Conservation (phyloP, 2,329 filamentous ascomycete genomes). For the Epichloe aotearoae region DNA sequence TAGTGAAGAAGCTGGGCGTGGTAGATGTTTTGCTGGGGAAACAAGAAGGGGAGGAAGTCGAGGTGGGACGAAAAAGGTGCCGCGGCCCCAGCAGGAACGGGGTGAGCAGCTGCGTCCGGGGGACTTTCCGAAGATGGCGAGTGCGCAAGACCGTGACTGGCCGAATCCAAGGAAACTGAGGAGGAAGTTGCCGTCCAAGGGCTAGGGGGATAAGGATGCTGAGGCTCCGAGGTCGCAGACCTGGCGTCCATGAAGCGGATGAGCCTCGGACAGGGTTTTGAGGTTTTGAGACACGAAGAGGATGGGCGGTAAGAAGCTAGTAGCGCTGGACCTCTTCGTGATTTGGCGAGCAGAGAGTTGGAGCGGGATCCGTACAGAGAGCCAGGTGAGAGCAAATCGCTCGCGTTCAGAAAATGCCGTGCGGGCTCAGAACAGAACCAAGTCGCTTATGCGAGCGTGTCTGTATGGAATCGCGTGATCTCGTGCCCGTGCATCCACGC, state of each 20-base stretch:
- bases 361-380: not conserved
- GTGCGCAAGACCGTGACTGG: conserved; percentile 15
- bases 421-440: not conserved
- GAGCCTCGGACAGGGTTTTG: conserved; percentile 6
- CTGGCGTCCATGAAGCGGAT: conserved; percentile 26
- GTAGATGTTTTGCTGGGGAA: conserved; percentile 47
- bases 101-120: conserved; percentile 16
- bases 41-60: conserved; percentile 42
- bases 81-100: conserved; percentile 12
- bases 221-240: conserved; percentile 23
- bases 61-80: conserved; percentile 29
- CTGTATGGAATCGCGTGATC: not conserved
- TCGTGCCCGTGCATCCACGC: conserved; percentile 3
- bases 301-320: not conserved
- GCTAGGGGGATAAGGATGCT: conserved; percentile 24
- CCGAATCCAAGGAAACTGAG: conserved; percentile 11
- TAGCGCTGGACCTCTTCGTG: not conserved
- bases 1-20: conserved; percentile 51
- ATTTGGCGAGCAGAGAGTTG: not conserved
- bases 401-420: not conserved
- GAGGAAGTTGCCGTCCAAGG: conserved; percentile 19
- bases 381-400: not conserved
- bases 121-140: conserved; percentile 16
- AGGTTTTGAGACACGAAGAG: not conserved
- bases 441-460: not conserved